phyloP scores from a whole-genome alignment of 805 yeast genomes.

The Kodamaea neixiangensis region DNA sequence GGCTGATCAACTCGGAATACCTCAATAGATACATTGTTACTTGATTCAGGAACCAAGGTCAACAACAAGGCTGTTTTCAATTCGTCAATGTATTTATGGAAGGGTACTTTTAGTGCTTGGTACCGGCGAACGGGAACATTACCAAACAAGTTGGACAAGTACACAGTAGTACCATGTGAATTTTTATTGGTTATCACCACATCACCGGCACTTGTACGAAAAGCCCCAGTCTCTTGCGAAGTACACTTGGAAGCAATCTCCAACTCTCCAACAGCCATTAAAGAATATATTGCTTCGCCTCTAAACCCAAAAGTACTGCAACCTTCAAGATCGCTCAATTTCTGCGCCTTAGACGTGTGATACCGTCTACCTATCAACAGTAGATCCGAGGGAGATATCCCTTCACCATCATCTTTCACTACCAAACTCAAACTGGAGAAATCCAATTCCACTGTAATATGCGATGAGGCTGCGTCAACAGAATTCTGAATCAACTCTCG shows the following conservation, averaged over 20 bases:
- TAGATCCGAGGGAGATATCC: conserved; percentile 56
- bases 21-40: neutral
- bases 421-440: conserved; percentile 30
- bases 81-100: conserved; percentile 23
- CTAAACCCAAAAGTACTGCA: conserved; percentile 10
- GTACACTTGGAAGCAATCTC: conserved; percentile 45
- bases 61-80: conserved; percentile 21
- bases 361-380: conserved; percentile 46
- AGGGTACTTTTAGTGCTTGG: conserved; percentile 18
- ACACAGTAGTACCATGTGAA: conserved; percentile 15
- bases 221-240: neutral
- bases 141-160: conserved; percentile 41
- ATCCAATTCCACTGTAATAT: conserved; percentile 37
- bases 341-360: conserved; percentile 19
- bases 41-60: neutral
- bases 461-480: conserved; percentile 52
- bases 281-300: conserved; percentile 16
- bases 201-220: neutral
- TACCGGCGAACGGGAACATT: conserved; percentile 46
- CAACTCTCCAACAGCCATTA: conserved; percentile 33
- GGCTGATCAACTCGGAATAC: neutral
- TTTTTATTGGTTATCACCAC: neutral
- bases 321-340: neutral
- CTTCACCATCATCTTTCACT: conserved; percentile 72
- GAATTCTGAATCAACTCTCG: conserved; percentile 56